These are phyloP conservation scores for Colletotrichum sp. DNA, from an alignment of 2,329 filamentous ascomycete genomes.

Conservation along the genomic window DNA sequence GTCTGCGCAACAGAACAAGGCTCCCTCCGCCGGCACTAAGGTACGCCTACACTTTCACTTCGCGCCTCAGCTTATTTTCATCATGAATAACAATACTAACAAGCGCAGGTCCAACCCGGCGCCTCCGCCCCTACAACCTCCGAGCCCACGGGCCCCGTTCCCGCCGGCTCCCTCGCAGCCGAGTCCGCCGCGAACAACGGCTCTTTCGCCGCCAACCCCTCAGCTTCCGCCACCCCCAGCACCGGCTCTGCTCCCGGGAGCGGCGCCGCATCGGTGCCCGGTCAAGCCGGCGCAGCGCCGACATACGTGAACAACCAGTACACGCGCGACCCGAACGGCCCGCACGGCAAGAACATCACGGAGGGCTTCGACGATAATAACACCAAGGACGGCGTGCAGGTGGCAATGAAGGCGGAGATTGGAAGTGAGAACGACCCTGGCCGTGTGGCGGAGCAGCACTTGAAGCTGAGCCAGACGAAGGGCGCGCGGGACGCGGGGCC, in stretches of 20 bases:
- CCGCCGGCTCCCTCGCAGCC: slow-evolving; percentile 75
- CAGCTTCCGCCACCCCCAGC: slow-evolving; percentile 39
- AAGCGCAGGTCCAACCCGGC: slow-evolving; percentile 50
- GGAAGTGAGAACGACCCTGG: slow-evolving; percentile 54
- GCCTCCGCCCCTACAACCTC: slow-evolving; percentile 52
- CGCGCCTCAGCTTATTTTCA: background rate
- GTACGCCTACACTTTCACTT: background rate
- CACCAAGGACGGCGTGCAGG: slow-evolving; percentile 40
- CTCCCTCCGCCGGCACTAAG: slow-evolving; percentile 18
- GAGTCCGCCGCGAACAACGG: slow-evolving; percentile 70
- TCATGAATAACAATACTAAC: slow-evolving; percentile 8
- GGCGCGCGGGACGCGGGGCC: slow-evolving; percentile 28
- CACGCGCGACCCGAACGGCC: slow-evolving; percentile 33
- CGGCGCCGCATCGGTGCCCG: slow-evolving; percentile 8
- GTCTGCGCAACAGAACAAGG: background rate
- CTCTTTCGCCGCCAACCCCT: slow-evolving; percentile 64
- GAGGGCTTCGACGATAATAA: slow-evolving; percentile 38
- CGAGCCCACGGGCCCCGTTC: slow-evolving; percentile 69
- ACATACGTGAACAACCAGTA: slow-evolving; percentile 42
- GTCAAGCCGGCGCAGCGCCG: slow-evolving; percentile 35
- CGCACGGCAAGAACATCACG: slow-evolving; percentile 48
- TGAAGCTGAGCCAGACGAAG: slow-evolving; percentile 32
- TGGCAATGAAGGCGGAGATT: slow-evolving; percentile 45
- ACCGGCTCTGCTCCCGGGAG: background rate
- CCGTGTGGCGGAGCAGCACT: slow-evolving; percentile 47